phyloP scores from a whole-genome alignment of 306 rosid species.

The Ziziphus jujuba region DNA sequence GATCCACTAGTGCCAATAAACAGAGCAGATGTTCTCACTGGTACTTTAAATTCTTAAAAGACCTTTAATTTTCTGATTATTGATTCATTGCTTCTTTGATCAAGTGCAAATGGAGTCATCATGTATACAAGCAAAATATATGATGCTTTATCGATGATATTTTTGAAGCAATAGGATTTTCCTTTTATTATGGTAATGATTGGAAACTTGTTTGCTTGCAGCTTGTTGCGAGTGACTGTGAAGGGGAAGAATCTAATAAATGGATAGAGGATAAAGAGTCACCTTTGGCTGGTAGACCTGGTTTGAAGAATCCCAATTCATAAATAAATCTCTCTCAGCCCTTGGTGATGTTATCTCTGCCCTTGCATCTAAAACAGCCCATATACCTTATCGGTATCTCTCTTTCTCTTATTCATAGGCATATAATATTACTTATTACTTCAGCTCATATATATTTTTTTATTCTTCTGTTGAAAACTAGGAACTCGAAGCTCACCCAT shows the following conservation, averaged over 20 bases:
- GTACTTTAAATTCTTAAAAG: conserved; percentile 33
- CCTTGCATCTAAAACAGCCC: conserved; percentile 88
- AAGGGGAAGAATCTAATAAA: conserved; percentile 70
- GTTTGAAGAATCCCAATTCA: conserved; percentile 98
- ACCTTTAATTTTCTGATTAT: conserved; percentile 3
- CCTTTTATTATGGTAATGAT: conserved; percentile 16
- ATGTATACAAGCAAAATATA: not conserved
- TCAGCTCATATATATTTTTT: conserved; percentile 10
- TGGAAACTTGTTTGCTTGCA: conserved; percentile 37
- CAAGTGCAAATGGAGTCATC: not conserved
- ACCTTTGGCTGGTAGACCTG: conserved; percentile 97
- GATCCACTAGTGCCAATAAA: conserved; percentile 93
- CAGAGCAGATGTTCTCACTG: conserved; percentile 98
- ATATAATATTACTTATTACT: conserved; percentile 15
- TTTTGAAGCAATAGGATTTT: no score
- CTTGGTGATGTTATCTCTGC: conserved; percentile 95
- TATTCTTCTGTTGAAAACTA: conserved; percentile 35
- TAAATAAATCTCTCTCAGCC: conserved; percentile 93
- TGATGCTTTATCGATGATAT: no score
- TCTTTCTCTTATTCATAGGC: not conserved
- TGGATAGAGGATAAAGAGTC: conserved; percentile 81
- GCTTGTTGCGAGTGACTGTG: conserved; percentile 87
- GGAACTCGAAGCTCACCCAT: conserved; percentile 98
- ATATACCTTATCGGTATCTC: conserved; percentile 83
- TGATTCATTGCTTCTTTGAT: not conserved